phyloP scores from a whole-genome alignment of 371 early-diverging fungal species.

The Globomyces sp. region DNA sequence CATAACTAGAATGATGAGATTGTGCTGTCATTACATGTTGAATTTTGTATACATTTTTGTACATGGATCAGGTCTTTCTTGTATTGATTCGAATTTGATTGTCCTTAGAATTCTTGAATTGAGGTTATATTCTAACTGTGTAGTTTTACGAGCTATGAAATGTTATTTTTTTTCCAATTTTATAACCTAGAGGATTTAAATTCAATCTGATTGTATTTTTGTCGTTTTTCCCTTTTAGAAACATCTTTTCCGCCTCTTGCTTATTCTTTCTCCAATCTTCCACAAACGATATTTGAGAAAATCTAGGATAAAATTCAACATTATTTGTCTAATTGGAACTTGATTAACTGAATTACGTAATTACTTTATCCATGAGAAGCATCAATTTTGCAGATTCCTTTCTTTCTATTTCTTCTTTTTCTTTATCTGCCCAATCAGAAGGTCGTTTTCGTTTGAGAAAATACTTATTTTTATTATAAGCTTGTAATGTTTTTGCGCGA shows the following conservation, averaged over 20 bases:
- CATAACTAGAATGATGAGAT: conserved; percentile 17
- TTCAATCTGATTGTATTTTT: conserved; percentile 24
- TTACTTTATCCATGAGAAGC: conserved; percentile 33
- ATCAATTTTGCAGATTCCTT: conserved; percentile 29
- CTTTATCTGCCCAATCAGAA: conserved; percentile 30
- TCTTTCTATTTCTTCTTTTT: conserved; percentile 32
- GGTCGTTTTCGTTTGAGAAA: conserved; percentile 24
- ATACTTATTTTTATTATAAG: conserved; percentile 38
- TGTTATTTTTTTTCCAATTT: background rate
- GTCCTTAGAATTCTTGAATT: conserved; percentile 23
- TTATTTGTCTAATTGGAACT: background rate
- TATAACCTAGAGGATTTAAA: background rate
- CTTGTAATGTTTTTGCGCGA: conserved; percentile 8
- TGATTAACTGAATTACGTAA: too few relatives aligned
- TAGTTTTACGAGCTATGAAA: background rate
- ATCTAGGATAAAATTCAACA: conserved; percentile 28
- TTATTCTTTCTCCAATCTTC: conserved; percentile 46
- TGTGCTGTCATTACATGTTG: conserved; percentile 40
- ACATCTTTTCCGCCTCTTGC: conserved; percentile 30
- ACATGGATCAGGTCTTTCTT: background rate
- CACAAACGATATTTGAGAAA: conserved; percentile 33
- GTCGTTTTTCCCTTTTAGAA: conserved; percentile 33
- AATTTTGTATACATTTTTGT: conserved; percentile 19
- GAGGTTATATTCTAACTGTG: conserved; percentile 10
- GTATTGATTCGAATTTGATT: conserved; percentile 21